Conservation (phyloP, 2,329 filamentous ascomycete species). For the Pseudocercospora fijiensis region DNA sequence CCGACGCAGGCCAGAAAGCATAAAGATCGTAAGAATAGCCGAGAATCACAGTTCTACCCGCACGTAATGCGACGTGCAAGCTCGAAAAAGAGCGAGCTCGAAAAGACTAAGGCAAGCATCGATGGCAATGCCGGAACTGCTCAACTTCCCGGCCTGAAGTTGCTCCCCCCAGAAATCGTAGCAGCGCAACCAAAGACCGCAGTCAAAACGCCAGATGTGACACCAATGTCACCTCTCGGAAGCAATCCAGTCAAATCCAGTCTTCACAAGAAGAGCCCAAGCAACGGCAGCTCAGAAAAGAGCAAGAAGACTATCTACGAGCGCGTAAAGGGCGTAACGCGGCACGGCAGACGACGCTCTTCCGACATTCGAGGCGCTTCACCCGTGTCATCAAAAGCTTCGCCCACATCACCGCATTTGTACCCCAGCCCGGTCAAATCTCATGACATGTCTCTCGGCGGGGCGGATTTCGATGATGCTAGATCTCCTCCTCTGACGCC, state of each 20-base stretch:
- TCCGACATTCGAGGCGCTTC: conserved; percentile 1
- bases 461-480: conserved; percentile 32
- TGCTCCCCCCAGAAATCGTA: conserved; percentile 28
- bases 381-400: not conserved
- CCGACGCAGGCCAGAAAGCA: not conserved
- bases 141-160: conserved; percentile 19
- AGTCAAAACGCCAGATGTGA: conserved; percentile 17
- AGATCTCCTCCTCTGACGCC: conserved; percentile 16
- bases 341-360: conserved; percentile 3
- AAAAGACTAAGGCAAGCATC: conserved; percentile 11
- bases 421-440: conserved; percentile 20
- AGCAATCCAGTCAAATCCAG: not conserved
- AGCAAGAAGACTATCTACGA: conserved; percentile 24
- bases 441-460: conserved; percentile 25
- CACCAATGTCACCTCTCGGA: conserved; percentile 8
- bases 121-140: not conserved
- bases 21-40: conserved; percentile 16
- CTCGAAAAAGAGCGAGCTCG: conserved; percentile 19
- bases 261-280: conserved; percentile 1
- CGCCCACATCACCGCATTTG: conserved; percentile 23
- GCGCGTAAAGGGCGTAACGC: conserved; percentile 1
- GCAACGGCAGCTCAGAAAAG: conserved; percentile 15
- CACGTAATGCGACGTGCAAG: conserved; percentile 26
- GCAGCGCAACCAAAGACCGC: conserved; percentile 24
- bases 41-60: conserved; percentile 27